Evolutionary conservation across 2,329 filamentous ascomycete species (phyloP), one percentile per base, ranked within the genome.

Genomic region (Fusarium xyrophilum): DNA sequence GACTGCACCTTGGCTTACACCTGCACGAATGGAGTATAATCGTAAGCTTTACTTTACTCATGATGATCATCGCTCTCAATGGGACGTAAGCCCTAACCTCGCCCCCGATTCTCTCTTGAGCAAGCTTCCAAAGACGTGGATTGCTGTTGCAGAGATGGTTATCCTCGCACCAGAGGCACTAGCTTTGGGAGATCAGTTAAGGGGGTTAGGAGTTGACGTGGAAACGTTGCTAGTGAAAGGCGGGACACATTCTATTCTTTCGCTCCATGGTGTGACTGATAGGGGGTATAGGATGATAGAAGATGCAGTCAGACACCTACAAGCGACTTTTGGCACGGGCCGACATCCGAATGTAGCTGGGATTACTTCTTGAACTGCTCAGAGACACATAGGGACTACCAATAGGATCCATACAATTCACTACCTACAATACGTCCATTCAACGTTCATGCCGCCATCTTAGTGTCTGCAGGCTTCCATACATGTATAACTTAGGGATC

Each of bases 1-100:
- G 43, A 72, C 70, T 33, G 76, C 74, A 19, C 76, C 76, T 19
- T 80, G 75, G 74, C 74, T 77, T 27, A 79, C 76, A 3, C 72
- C 76, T 7, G 48, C 63, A 6, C 72, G 78, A 12, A 76, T 80
- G 75, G 65, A 69, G n/a, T 78, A 76, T 75, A 80, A 80, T 53
- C 76, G 78, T n/a, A 60, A 70, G 28, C 73, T 78, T 53, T 80
- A 79, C 43, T 69, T 80, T 23, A 48, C 74, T 2, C 64, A 65
- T n/a, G 54, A 69, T 11, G 63, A 65, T 3, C 64, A 76, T 17
- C 72, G 67, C 33, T 53, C 47, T 12, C 65, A 63, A 36, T 79
- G 77, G 72, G 72, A 78, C 19, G 75, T 76, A 6, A 78, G 76
- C 19, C 78, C 78, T 7, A 76, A 76, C 33, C 52, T 70, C n/a